A percentile compares a stretch with the other conserved stretches of the same genome.
phyloP scores from a whole-genome alignment of 164 flowering plant genomes.

The Stephania cephalantha region DNA sequence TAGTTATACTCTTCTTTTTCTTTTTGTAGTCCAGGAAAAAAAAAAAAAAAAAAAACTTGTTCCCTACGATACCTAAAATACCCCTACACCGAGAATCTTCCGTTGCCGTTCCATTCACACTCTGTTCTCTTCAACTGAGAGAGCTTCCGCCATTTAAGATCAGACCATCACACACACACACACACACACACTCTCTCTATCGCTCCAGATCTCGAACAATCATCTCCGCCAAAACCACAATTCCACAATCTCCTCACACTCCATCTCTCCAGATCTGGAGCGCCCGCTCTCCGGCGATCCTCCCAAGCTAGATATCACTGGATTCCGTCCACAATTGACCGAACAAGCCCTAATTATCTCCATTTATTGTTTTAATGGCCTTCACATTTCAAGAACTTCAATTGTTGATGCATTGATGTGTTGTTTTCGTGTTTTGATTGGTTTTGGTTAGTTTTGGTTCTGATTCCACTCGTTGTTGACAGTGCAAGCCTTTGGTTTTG shows the following conservation, averaged over 20 bases:
- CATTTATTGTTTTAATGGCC: too few species aligned
- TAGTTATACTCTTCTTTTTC: too few species aligned
- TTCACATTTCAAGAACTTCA: too few species aligned
- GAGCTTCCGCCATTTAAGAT: conserved; percentile 5
- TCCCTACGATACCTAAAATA: neutral
- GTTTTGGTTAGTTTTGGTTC: neutral
- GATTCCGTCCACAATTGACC: too few species aligned
- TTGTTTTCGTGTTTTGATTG: neutral
- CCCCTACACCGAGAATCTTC: conserved; percentile 7
- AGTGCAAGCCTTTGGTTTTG: neutral
- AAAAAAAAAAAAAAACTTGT: neutral
- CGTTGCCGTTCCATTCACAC: conserved; percentile 5
- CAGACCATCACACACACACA: neutral
- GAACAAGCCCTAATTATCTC: too few species aligned
- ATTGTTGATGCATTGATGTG: neutral
- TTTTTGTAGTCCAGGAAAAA: too few species aligned
- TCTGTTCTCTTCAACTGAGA: neutral
- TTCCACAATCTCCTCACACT: neutral
- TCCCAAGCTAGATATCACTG: neutral
- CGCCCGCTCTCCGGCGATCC: neutral
- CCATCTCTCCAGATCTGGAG: conserved; percentile 10
- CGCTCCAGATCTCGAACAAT: neutral
- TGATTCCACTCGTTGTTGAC: neutral
- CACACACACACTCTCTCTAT: neutral
- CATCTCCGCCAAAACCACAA: neutral